phyloP scores from a whole-genome alignment of 75 land plant genomes.

The Selaginella tamariscina region DNA sequence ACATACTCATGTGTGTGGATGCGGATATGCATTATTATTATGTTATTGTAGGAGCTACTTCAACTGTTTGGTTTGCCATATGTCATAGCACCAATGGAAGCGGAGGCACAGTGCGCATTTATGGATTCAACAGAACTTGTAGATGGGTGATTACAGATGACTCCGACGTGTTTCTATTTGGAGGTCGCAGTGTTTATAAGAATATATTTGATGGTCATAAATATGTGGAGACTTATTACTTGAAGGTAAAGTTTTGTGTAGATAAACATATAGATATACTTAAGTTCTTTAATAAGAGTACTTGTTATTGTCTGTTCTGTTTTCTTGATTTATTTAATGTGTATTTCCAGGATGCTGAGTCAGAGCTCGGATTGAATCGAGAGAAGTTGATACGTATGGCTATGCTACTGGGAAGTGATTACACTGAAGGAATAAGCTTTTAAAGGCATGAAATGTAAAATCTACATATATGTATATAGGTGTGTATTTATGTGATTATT shows the following conservation, averaged over 20 bases:
- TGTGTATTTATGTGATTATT: not conserved
- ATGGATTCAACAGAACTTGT: constrained; percentile 66
- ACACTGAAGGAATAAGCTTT: constrained; percentile 95
- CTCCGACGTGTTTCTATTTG: constrained; percentile 91
- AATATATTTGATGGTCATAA: constrained; percentile 96
- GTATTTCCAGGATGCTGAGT: constrained; percentile 63
- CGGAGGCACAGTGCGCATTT: constrained; percentile 97
- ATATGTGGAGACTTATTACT: constrained; percentile 93
- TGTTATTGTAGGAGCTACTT: constrained; percentile 59
- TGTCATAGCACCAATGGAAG: constrained; percentile 98
- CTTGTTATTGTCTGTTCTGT: no score
- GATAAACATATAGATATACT: no score
- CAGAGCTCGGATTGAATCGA: constrained; percentile 67
- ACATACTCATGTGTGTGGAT: not conserved
- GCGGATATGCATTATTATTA: not conserved
- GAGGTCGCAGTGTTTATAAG: constrained; percentile 86
- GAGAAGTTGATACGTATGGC: constrained; percentile 88
- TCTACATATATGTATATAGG: not conserved
- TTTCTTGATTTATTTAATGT: not conserved
- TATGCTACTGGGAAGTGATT: constrained; percentile 93
- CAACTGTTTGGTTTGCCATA: constrained; percentile 98
- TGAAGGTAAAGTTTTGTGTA: constrained; percentile 49
- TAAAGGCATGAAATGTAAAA: not conserved
- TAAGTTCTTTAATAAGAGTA: no score
- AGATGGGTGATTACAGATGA: constrained; percentile 99